Evolutionary conservation across 495 filamentous ascomycete genomes (phyloP).

Genomic region (Aspergillus leporis): DNA sequence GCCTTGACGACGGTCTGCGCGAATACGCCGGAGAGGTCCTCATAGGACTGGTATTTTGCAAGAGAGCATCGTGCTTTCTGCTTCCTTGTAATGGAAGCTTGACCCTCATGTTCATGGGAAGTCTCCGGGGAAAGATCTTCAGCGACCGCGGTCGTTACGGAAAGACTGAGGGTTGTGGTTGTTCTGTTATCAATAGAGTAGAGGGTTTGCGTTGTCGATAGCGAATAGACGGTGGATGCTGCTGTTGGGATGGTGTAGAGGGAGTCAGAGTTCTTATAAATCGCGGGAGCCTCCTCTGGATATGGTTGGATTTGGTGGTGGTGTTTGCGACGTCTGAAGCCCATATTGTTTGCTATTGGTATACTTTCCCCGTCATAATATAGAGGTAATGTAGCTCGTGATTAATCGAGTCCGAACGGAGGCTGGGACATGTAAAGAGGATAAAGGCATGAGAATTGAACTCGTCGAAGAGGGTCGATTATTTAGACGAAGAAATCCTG

Average conservation of each 20-base stretch:
- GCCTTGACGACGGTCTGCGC: slow-evolving; percentile 6
- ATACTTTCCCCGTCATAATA: too few species aligned
- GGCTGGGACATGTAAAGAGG: too few species aligned
- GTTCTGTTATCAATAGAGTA: background rate
- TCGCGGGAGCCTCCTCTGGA: too few species aligned
- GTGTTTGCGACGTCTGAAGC: background rate
- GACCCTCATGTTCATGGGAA: background rate
- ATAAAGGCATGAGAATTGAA: too few species aligned
- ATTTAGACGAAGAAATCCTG: too few species aligned
- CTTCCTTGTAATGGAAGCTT: background rate
- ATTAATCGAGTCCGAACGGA: too few species aligned
- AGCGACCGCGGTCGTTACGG: background rate
- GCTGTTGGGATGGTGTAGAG: background rate
- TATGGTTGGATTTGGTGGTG: background rate
- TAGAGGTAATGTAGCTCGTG: too few species aligned
- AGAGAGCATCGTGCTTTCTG: background rate
- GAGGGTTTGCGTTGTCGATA: background rate
- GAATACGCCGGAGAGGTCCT: slow-evolving; percentile 6
- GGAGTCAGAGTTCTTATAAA: background rate
- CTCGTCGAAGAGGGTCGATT: too few species aligned
- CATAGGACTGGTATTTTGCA: slow-evolving; percentile 8
- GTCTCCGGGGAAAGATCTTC: too few species aligned
- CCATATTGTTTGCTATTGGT: background rate
- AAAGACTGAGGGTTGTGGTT: background rate
- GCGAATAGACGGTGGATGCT: background rate